Percentiles rank a stretch among this genome's conserved stretches.
Conservation (phyloP, 1,284 basidiomycete genomes). For the Sanghuangporus baumii region DNA sequence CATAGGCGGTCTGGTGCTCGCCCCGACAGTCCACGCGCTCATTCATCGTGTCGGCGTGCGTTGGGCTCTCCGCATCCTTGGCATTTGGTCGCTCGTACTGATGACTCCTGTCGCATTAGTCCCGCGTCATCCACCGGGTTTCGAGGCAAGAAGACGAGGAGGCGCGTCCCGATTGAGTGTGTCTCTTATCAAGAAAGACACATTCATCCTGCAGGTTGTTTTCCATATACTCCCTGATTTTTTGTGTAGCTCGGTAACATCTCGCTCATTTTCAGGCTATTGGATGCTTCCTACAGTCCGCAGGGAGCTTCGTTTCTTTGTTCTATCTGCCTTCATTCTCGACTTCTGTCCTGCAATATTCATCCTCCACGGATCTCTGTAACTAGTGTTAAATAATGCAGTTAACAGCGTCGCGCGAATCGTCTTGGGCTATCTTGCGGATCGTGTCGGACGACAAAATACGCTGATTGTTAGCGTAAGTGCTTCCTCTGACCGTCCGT, state of each 20-base stretch:
- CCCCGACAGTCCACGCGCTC: constrained; percentile 35
- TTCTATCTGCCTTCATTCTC: constrained; percentile 41
- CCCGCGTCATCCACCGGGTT: constrained; percentile 26
- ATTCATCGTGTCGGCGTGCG: constrained; percentile 31
- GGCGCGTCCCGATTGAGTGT: constrained; percentile 29
- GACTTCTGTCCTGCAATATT: constrained; percentile 34
- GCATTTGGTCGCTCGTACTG: constrained; percentile 35
- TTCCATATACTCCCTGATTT: background rate
- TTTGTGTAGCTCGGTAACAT: background rate
- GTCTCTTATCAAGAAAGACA: constrained; percentile 34
- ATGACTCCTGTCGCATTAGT: constrained; percentile 35
- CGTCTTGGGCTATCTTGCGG: constrained; percentile 37
- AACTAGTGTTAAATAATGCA: constrained; percentile 38
- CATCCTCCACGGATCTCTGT: constrained; percentile 32
- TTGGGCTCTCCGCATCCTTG: constrained; percentile 35
- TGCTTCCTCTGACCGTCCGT: too few species aligned
- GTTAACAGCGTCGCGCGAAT: constrained; percentile 40
- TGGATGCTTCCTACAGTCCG: constrained; percentile 39
- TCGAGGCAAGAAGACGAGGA: constrained; percentile 18
- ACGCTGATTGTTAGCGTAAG: constrained; percentile 37
- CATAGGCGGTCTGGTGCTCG: constrained; percentile 38
- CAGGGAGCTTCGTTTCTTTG: constrained; percentile 39
- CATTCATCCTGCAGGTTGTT: constrained; percentile 38
- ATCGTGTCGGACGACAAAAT: constrained; percentile 39
- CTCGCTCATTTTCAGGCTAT: constrained; percentile 29